Percentiles rank a stretch among this genome's conserved stretches.
phyloP scores from a whole-genome alignment of 1,284 basidiomycete genomes.

The Porodaedalea pini region DNA sequence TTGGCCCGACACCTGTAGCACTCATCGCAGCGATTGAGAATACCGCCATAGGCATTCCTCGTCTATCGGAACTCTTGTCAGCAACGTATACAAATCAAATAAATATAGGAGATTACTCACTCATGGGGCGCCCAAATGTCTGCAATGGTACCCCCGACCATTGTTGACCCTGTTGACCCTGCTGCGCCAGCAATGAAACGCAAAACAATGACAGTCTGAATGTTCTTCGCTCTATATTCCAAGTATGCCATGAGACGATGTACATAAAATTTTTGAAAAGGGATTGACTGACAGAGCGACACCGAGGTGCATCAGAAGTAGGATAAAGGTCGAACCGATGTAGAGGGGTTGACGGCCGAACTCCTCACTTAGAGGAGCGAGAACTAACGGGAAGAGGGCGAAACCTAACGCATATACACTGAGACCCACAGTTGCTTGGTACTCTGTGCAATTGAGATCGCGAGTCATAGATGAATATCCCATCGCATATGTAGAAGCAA shows the following conservation, averaged over 20 bases:
- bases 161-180: constrained; percentile 66
- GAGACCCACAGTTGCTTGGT: constrained; percentile 59
- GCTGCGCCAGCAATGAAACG: constrained; percentile 68
- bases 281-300: constrained; percentile 53
- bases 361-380: constrained; percentile 76
- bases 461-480: constrained; percentile 58
- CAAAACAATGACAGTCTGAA: constrained; percentile 63
- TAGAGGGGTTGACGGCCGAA: constrained; percentile 72
- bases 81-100: neutral
- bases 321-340: constrained; percentile 51
- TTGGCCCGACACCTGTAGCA: constrained; percentile 61
- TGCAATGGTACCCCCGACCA: constrained; percentile 76
- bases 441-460: constrained; percentile 58
- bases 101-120: constrained; percentile 34
- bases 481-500: constrained; percentile 53
- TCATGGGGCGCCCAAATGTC: constrained; percentile 65
- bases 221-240: constrained; percentile 53
- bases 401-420: constrained; percentile 68
- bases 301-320: constrained; percentile 58
- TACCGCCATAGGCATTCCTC: constrained; percentile 69
- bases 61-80: constrained; percentile 35
- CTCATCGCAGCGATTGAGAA: constrained; percentile 58
- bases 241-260: neutral
- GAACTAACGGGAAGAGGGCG: constrained; percentile 63
- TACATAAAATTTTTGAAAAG: neutral